phyloP scores from a whole-genome alignment of 495 filamentous ascomycete species.

The Penicillium bovifimosum region DNA sequence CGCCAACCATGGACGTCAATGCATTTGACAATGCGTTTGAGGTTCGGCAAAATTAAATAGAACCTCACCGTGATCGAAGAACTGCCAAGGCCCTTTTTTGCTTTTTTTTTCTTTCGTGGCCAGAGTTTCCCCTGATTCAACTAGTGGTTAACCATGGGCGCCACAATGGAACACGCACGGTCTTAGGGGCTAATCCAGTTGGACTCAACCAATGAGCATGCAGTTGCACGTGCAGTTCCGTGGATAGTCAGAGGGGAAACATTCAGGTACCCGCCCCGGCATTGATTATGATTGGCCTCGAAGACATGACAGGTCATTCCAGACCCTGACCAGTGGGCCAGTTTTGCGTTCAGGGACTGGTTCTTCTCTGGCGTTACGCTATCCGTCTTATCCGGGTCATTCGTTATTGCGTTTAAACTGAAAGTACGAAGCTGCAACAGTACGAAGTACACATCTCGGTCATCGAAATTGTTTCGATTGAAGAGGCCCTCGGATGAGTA shows the following conservation, averaged over 20 bases:
- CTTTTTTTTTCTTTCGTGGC: background rate
- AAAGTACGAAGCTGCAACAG: background rate
- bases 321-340: slow-evolving; percentile 8
- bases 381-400: background rate
- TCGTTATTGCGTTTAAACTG: background rate
- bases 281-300: slow-evolving; percentile 14
- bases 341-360: background rate
- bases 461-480: too few species aligned
- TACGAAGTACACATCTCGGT: background rate
- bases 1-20: background rate
- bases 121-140: slow-evolving; percentile 20
- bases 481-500: too few species aligned
- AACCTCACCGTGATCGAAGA: too few species aligned
- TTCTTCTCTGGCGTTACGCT: background rate
- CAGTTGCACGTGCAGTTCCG: slow-evolving; percentile 9
- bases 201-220: slow-evolving; percentile 16
- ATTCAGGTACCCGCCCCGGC: slow-evolving; percentile 27
- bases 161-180: slow-evolving; percentile 20
- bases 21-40: background rate
- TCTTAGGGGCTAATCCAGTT: slow-evolving; percentile 18
- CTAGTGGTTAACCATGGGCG: slow-evolving; percentile 14
- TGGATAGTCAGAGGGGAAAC: slow-evolving; percentile 8
- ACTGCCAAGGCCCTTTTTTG: background rate
- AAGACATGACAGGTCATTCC: slow-evolving; percentile 24
- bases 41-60: background rate